Conservation (phyloP, 1,284 basidiomycete species). For the Ustilago cynodontis region DNA sequence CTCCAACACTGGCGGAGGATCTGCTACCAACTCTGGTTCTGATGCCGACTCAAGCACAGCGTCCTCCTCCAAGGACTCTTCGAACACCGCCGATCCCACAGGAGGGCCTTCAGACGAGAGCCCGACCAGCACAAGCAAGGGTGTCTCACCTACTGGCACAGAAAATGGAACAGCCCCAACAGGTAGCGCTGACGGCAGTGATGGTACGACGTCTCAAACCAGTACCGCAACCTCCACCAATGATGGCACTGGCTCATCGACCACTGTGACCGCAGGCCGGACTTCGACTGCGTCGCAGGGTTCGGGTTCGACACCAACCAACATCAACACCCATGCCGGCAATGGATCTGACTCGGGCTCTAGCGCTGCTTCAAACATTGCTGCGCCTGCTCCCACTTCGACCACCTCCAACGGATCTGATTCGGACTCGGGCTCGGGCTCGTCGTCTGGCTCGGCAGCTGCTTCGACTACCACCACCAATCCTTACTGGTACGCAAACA, state of each 20-base stretch:
- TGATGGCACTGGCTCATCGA: slow-evolving; percentile 11
- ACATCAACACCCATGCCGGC: slow-evolving; percentile 1
- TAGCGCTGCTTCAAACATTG: slow-evolving; percentile 5
- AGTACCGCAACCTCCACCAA: slow-evolving; percentile 3
- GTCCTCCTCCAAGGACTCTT: neutral
- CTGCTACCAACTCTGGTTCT: slow-evolving; percentile 2
- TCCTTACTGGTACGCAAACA: slow-evolving; percentile 60
- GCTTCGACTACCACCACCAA: slow-evolving; percentile 24
- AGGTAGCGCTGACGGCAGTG: neutral
- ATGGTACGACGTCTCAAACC: neutral
- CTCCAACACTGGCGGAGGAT: neutral
- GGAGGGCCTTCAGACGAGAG: neutral
- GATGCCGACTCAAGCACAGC: neutral
- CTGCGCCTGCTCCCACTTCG: slow-evolving; percentile 11
- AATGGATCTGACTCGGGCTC: slow-evolving; percentile 21
- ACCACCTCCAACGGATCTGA: slow-evolving; percentile 16
- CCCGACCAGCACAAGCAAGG: slow-evolving; percentile 1
- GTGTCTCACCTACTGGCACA: neutral
- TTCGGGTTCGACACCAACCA: neutral
- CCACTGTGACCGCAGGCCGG: slow-evolving; percentile 13
- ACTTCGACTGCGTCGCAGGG: slow-evolving; percentile 21
- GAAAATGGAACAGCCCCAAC: neutral
- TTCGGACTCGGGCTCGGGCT: slow-evolving; percentile 11
- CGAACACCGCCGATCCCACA: neutral
- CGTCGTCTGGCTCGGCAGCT: slow-evolving; percentile 19